Evolutionary conservation across 1,284 basidiomycete species (phyloP), one percentile per base, ranked within the genome.

Genomic region (Trichosporon ovoides): DNA sequence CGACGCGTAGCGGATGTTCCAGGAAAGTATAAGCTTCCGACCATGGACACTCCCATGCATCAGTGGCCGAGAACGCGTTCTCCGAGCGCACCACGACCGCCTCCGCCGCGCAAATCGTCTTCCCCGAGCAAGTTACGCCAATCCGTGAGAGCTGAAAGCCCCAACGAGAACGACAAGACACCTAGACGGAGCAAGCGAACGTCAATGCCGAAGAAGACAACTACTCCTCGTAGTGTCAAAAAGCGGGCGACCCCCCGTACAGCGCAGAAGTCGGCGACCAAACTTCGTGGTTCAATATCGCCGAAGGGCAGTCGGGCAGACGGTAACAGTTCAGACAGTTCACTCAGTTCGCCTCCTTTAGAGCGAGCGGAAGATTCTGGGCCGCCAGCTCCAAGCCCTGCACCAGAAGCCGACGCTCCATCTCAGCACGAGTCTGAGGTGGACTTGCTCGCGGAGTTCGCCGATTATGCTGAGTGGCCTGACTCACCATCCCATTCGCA

Each of bases 11-110:
- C 14, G 7, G 40, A 56, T 11, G 38, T 40, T 4, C 40, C 56
- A 1, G 66, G 66, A 13, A 56, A 55, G 53, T 68, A 68, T 38
- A 55, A 53, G 12, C 38, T 68, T 0, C 67, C 65, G 0, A 18
- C 56, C 0, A 49, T 65, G 38, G 63, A 66, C 24, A 57, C 63
- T 7, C 65, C 65, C 1, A 49, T 61, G 1, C 31, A 57, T 6
- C 38, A 63, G 38, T 68, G 66, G 66, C 66, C 66, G 0, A 58
- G 55, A 3, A 50, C 24, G 6, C 52, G 35, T 2, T 46, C 58
- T 1, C 38, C 37, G 3, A 36, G 38, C 9, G 33, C 22, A 2
- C 24, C 35, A 2, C 18, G 19, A 7, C 7, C 20, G 14, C 16
- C 16, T 11, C 19, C 7, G 14, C 20, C 19, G 13, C 33, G 33